phyloP scores from a whole-genome alignment of 163 green algal species.

The Volvox carteri region DNA sequence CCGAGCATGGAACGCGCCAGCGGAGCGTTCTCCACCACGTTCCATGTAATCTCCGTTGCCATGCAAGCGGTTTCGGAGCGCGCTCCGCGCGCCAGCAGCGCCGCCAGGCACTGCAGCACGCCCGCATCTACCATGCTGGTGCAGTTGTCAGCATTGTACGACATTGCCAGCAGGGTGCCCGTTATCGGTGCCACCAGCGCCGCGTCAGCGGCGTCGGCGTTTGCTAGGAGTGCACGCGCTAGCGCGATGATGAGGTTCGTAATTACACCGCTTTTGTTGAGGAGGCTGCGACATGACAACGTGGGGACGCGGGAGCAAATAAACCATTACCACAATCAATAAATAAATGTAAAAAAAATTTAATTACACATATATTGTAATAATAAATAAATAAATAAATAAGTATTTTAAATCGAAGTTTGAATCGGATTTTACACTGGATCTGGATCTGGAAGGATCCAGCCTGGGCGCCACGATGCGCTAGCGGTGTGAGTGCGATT shows the following conservation, averaged over 20 bases:
- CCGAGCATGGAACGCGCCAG: background rate
- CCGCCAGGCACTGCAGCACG: conserved; percentile 48
- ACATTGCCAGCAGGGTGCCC: conserved; percentile 55
- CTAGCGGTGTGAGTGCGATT: too few species aligned
- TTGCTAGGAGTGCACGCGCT: conserved; percentile 10
- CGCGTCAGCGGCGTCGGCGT: background rate
- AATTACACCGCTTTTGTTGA: conserved; percentile 54
- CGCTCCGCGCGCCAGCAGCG: conserved; percentile 46
- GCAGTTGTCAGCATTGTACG: conserved; percentile 58
- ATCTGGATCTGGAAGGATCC: too few species aligned
- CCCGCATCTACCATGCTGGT: conserved; percentile 53
- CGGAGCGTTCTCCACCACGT: conserved; percentile 65
- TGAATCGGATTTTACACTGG: too few species aligned
- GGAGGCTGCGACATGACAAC: conserved; percentile 34
- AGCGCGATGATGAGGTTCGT: conserved; percentile 46
- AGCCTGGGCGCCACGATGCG: too few species aligned
- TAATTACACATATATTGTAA: too few species aligned
- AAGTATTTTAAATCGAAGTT: too few species aligned
- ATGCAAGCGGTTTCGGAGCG: conserved; percentile 31
- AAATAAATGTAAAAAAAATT: too few species aligned
- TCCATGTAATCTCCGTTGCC: conserved; percentile 68
- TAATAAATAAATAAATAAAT: too few species aligned
- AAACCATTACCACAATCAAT: too few species aligned
- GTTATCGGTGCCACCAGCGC: conserved; percentile 29
- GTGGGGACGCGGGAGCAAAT: background rate